Conservation (phyloP, 345 rosid genomes). For the Chamaenerion angustifolium region DNA sequence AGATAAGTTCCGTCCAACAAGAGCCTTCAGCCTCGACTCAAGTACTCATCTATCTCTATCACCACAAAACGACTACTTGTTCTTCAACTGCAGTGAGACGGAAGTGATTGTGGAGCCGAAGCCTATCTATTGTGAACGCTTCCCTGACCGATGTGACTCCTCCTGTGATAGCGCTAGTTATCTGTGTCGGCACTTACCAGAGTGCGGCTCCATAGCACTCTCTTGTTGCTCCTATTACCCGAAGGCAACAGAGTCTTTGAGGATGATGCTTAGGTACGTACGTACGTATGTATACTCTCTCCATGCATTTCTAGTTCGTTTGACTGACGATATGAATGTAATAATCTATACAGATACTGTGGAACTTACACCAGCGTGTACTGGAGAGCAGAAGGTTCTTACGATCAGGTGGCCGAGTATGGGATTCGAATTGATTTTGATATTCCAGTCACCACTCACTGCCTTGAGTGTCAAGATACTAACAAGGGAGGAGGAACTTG, state of each 20-base stretch:
- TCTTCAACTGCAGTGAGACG: constrained; percentile 69
- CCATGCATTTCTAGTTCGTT: too few relatives aligned
- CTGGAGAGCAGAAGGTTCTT: constrained; percentile 44
- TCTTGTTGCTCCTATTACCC: constrained; percentile 87
- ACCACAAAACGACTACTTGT: constrained; percentile 71
- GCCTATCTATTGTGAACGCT: constrained; percentile 72
- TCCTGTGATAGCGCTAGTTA: constrained; percentile 82
- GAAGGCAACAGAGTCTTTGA: constrained; percentile 62
- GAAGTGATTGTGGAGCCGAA: constrained; percentile 65
- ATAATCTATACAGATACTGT: constrained; percentile 44
- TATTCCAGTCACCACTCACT: constrained; percentile 56
- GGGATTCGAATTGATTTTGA: constrained; percentile 75
- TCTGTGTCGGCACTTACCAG: constrained; percentile 77
- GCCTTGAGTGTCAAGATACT: constrained; percentile 77
- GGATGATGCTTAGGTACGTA: constrained; percentile 53
- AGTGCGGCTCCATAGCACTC: constrained; percentile 37
- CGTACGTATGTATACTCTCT: neutral
- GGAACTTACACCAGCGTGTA: constrained; percentile 71
- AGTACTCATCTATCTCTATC: constrained; percentile 73
- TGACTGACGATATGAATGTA: neutral
- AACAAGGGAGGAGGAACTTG: constrained; percentile 63
- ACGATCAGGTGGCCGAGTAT: constrained; percentile 69
- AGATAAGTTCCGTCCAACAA: constrained; percentile 49
- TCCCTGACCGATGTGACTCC: constrained; percentile 80
- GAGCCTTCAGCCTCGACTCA: constrained; percentile 78